Percentiles rank a stretch among this genome's conserved stretches.
Conservation (phyloP, 305 asterid genomes). For the Solanum hybrid region DNA sequence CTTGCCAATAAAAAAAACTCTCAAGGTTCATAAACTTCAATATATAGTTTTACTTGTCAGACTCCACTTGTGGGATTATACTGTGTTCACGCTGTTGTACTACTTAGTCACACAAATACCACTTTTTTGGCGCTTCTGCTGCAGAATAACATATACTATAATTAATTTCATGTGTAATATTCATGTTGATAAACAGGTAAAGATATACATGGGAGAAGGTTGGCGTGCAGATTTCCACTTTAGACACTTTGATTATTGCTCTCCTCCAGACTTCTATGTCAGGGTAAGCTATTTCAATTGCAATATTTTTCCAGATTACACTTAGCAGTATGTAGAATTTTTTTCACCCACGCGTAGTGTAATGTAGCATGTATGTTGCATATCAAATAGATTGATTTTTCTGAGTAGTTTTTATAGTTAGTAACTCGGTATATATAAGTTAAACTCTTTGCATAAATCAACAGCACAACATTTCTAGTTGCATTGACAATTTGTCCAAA, state of each 20-base stretch:
- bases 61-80: neutral
- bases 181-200: conserved; percentile 4
- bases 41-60: neutral
- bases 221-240: conserved; percentile 13
- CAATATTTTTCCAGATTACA: neutral
- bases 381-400: neutral
- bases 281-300: conserved; percentile 1
- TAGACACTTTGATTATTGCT: conserved; percentile 15
- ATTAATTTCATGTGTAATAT: neutral
- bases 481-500: neutral
- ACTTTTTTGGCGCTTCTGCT: neutral
- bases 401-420: neutral
- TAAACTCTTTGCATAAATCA: neutral
- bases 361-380: neutral
- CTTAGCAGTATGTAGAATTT: neutral
- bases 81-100: neutral
- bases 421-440: neutral
- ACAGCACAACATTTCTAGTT: neutral
- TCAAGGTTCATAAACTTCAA: conserved; percentile 8
- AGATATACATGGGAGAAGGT: conserved; percentile 18
- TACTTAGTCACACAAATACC: neutral
- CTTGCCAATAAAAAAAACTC: neutral
- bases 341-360: neutral
- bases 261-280: conserved; percentile 18
- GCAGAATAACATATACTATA: neutral